phyloP scores from a whole-genome alignment of 2,329 filamentous ascomycete genomes.

The Thyridium curvatum region DNA sequence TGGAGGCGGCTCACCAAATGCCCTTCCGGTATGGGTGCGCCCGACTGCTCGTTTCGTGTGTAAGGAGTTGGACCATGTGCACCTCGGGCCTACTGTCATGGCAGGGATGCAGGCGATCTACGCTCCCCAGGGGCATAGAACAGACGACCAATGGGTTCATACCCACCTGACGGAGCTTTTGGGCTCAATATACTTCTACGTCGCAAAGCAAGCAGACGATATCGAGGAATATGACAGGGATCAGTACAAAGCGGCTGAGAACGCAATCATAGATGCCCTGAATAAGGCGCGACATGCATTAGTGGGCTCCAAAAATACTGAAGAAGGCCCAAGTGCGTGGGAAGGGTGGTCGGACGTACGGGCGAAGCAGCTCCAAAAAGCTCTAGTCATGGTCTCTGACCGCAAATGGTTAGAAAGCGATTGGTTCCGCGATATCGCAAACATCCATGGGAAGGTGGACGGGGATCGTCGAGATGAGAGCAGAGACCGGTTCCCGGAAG shows the following conservation, averaged over 20 bases:
- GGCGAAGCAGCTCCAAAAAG: constrained; percentile 52
- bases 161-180: constrained; percentile 47
- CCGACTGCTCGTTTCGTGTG: constrained; percentile 62
- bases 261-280: constrained; percentile 39
- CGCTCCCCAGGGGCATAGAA: constrained; percentile 32
- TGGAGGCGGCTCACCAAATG: constrained; percentile 17
- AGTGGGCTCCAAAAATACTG: neutral
- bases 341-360: constrained; percentile 43
- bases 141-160: constrained; percentile 42
- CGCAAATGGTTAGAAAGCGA: constrained; percentile 52
- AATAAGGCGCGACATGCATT: constrained; percentile 33
- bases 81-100: constrained; percentile 65
- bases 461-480: constrained; percentile 14
- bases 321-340: constrained; percentile 38
- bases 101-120: constrained; percentile 61
- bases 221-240: constrained; percentile 30
- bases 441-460: constrained; percentile 35
- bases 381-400: constrained; percentile 52
- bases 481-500: constrained; percentile 10
- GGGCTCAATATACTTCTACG: constrained; percentile 55
- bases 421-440: constrained; percentile 56
- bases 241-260: constrained; percentile 39
- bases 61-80: constrained; percentile 51
- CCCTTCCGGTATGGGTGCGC: constrained; percentile 62
- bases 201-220: constrained; percentile 40